Evolutionary conservation across 345 rosid genomes (phyloP).

Genomic region (Viola odorata): DNA sequence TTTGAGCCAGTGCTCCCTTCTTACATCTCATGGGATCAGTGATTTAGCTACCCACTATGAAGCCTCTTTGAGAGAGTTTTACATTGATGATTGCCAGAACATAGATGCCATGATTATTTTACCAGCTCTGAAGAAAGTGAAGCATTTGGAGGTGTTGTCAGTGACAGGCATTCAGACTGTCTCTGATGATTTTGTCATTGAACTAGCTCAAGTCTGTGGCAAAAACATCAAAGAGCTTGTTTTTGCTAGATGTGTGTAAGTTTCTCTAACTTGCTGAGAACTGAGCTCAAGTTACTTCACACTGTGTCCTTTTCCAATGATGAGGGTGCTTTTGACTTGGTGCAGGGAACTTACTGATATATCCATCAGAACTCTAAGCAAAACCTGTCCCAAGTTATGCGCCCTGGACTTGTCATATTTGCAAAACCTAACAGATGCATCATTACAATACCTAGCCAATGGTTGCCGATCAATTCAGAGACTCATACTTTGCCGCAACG

Average conservation of each 20-base stretch:
- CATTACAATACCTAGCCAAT: constrained; percentile 35
- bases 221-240: constrained; percentile 36
- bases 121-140: constrained; percentile 27
- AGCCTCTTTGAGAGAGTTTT: constrained; percentile 39
- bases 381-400: constrained; percentile 23
- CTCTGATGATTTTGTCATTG: constrained; percentile 23
- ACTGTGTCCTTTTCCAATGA: constrained; percentile 2
- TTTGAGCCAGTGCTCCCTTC: constrained; percentile 39
- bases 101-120: constrained; percentile 26
- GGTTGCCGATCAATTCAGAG: constrained; percentile 33
- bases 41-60: constrained; percentile 20
- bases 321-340: constrained; percentile 12
- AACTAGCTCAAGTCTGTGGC: constrained; percentile 21
- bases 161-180: constrained; percentile 32
- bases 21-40: constrained; percentile 29
- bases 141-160: constrained; percentile 34
- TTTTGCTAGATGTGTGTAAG: constrained; percentile 22
- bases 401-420: constrained; percentile 42
- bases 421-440: constrained; percentile 29
- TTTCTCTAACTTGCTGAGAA: neutral
- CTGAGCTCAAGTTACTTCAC: neutral
- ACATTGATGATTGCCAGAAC: constrained; percentile 40
- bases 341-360: constrained; percentile 43
- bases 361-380: constrained; percentile 28
- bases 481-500: constrained; percentile 30